A percentile compares a stretch with the other conserved stretches of the same genome.
These are phyloP conservation scores for Rhizopogon salebrosus DNA, from an alignment of 768 basidiomycete genomes.

Conservation along the genomic window DNA sequence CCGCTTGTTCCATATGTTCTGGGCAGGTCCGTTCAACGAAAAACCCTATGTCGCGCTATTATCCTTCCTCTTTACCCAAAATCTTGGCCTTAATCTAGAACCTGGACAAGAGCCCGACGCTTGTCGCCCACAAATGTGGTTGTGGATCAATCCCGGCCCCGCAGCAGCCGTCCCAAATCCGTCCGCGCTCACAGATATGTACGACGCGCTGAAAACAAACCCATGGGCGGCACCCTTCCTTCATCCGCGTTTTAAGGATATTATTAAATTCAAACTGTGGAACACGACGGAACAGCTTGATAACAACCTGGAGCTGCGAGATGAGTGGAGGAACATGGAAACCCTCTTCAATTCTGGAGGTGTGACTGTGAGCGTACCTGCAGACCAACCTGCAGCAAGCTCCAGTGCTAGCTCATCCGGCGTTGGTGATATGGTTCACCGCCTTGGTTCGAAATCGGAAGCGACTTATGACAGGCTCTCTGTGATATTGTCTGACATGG, in stretches of 20 bases:
- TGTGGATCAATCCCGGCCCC: slow-evolving; percentile 95
- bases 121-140: slow-evolving; percentile 89
- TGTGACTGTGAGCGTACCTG: slow-evolving; percentile 58
- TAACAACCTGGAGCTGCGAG: slow-evolving; percentile 76
- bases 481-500: slow-evolving; percentile 93
- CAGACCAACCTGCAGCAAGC: slow-evolving; percentile 14
- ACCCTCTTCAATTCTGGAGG: slow-evolving; percentile 87
- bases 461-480: slow-evolving; percentile 73
- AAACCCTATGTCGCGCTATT: slow-evolving; percentile 91
- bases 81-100: slow-evolving; percentile 69
- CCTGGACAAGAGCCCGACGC: slow-evolving; percentile 33
- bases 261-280: slow-evolving; percentile 92
- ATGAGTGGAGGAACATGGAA: slow-evolving; percentile 78
- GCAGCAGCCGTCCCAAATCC: slow-evolving; percentile 82
- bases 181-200: slow-evolving; percentile 77
- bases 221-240: slow-evolving; percentile 93
- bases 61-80: slow-evolving; percentile 92
- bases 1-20: slow-evolving; percentile 91
- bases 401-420: slow-evolving; percentile 15
- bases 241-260: slow-evolving; percentile 81
- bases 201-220: slow-evolving; percentile 64
- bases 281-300: slow-evolving; percentile 96
- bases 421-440: slow-evolving; percentile 26
- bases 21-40: slow-evolving; percentile 95
- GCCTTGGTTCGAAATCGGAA: slow-evolving; percentile 53